phyloP scores from a whole-genome alignment of 225 moss, liverwort and hornwort species.

The Sphagnum tenellum region DNA sequence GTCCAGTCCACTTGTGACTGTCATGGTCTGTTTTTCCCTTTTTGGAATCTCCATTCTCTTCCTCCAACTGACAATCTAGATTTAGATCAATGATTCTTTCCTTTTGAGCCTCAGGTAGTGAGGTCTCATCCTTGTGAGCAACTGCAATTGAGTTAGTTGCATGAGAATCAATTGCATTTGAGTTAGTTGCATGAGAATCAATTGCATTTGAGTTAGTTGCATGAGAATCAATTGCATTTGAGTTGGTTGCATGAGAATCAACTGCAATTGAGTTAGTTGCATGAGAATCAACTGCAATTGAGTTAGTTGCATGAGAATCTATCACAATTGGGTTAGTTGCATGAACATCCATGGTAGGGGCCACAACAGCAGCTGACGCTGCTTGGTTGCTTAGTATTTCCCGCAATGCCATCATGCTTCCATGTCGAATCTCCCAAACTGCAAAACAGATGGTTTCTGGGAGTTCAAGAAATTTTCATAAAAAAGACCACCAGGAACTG shows the following conservation, averaged over 20 bases:
- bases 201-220: too few species aligned
- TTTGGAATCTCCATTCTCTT: conserved; percentile 41
- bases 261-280: conserved; percentile 1
- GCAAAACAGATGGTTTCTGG: conserved; percentile 3
- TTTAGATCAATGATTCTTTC: conserved; percentile 70
- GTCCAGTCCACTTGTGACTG: conserved; percentile 26
- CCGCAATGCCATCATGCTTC: conserved; percentile 88
- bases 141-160: too few species aligned
- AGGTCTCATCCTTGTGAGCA: too few species aligned
- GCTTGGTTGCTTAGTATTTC: conserved; percentile 86
- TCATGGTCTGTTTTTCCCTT: conserved; percentile 22
- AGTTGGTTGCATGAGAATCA: neutral
- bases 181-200: too few species aligned
- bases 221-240: too few species aligned
- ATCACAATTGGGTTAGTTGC: conserved; percentile 2
- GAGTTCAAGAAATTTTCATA: too few species aligned
- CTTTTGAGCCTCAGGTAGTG: conserved; percentile 11
- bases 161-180: too few species aligned
- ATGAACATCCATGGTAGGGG: conserved; percentile 25
- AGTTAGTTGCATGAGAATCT: neutral
- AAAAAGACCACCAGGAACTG: too few species aligned
- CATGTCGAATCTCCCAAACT: conserved; percentile 96
- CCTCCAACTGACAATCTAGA: conserved; percentile 55
- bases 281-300: neutral
- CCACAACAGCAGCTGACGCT: conserved; percentile 75